Base-by-base conservation (phyloP, 768 basidiomycete species). In the Termitomyces eurrhizus region DNA sequence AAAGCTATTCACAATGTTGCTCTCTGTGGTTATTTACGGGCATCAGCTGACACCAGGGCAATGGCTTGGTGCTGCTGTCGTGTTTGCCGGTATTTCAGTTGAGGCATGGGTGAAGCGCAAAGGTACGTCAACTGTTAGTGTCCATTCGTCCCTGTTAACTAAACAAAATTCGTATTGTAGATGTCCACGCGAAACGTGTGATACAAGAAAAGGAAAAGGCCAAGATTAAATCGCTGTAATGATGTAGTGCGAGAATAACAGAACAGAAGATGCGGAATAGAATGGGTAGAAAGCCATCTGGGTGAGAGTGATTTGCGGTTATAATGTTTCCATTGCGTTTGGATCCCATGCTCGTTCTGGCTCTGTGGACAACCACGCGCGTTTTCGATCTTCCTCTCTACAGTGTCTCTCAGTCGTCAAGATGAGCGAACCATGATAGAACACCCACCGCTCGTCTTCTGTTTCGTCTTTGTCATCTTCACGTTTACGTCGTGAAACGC, bases 1-100 rank as follows among this genome's bases (percentile, higher is more conserved):
- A 58, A 98, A 98, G 76, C 78, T 99, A 72, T 95, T 97, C 74
- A 98, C 97, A 9, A 99, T 99, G 95, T 79, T 99, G 16, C 80
- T 99, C 45, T 96, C 93, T 18, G 95, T 99, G 7, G 72, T 95
- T 32, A 82, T 98, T 0, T 98, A 97, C 70, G 88, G 92, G 67
- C 97, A 98, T 73, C 83, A 78, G 64, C 78, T 99, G 56, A 87
- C 89, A 0, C 51, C 70, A 2, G 95, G 95, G 2, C 97, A 98
- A 72, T 98, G 96, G 97, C 68, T 83, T 4, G 97, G 97, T n/a
- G 87, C 95, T 0, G 88, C 75, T 2, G 84, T 95, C 21, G 97
- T 98, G 2, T 98, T 99, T 73, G 86, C 86, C n/a, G 97, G 95
- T 2, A 97, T 98, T 62, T 94, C 91, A 0, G 82, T 97, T 11